A percentile compares a stretch with the other conserved stretches of the same genome.
phyloP scores from a whole-genome alignment of 1,284 basidiomycete genomes.

The Cystobasidium pallidum region DNA sequence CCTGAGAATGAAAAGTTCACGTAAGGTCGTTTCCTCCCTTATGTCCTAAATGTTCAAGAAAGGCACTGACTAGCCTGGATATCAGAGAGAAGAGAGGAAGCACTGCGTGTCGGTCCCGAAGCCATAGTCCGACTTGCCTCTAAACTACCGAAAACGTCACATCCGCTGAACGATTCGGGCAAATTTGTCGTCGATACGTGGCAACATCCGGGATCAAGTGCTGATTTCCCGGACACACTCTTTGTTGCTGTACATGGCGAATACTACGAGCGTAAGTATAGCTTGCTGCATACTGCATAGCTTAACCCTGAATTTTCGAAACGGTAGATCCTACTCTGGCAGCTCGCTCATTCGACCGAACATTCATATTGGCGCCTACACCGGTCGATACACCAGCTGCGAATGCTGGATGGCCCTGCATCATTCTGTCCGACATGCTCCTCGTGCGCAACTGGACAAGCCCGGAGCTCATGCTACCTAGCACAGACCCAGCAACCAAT shows the following conservation, averaged over 20 bases:
- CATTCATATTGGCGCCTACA: conserved; percentile 83
- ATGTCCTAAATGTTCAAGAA: too few species aligned
- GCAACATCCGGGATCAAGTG: conserved; percentile 62
- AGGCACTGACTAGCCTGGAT: neutral
- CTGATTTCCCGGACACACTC: conserved; percentile 66
- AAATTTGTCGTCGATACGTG: conserved; percentile 91
- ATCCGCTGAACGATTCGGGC: conserved; percentile 69
- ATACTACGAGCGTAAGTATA: conserved; percentile 77
- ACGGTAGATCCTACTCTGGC: conserved; percentile 61
- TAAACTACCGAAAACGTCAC: conserved; percentile 74
- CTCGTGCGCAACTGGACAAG: conserved; percentile 81
- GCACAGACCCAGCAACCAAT: conserved; percentile 60
- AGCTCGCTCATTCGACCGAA: conserved; percentile 88
- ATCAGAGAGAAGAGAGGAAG: conserved; percentile 66
- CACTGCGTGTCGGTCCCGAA: conserved; percentile 73
- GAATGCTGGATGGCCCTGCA: conserved; percentile 81
- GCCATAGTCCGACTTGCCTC: conserved; percentile 67
- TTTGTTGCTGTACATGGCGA: conserved; percentile 88
- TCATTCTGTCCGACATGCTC: conserved; percentile 85
- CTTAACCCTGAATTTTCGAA: conserved; percentile 40
- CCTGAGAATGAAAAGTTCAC: conserved; percentile 64
- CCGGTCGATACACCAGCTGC: conserved; percentile 79
- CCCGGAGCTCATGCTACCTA: conserved; percentile 61
- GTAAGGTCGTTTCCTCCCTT: conserved; percentile 51
- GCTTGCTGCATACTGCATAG: neutral